Evolutionary conservation across 441 rosid genomes (phyloP), one percentile per base, ranked within the genome.

Genomic region (Adansonia rubrostipa): DNA sequence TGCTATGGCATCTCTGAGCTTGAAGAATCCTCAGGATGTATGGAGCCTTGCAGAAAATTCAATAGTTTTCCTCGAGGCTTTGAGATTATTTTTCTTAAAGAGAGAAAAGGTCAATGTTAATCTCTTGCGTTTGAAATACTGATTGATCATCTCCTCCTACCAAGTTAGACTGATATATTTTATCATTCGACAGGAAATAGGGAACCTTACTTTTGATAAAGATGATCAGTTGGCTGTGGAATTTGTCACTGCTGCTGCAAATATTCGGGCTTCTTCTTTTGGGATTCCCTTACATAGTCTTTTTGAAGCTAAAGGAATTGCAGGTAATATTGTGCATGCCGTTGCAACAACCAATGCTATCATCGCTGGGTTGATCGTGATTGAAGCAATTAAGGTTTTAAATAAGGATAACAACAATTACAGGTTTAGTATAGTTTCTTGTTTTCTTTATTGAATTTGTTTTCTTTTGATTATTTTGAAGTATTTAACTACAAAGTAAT

Each of bases 201-300:
- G 99, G 66, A 91, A 85, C 87, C 90, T 96, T 45, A 88, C 88
- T 84, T 96, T 96, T 84, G 99, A 96, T 82, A 96, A 96, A 86
- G 99, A 96, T 87, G 99, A 96, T 84, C 99, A 93, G 85, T 84
- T 96, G 81, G 99, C 99, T 9, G 97, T 96, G 81, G 99, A 94
- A 82, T 88, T 96, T 86, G 98, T 96, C 60, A 91, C 99, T 77
- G 95, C 98, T 82, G 98, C 99, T 80, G 99, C 99, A 81, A 96
- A 96, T 89, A 92, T 96, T 81, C 90, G 98, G 76, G 99, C 99
- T 68, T 81, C 89, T 80, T 94, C 98, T 69, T 96, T 96, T 76
- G 96, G 93, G 76, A 96, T 94, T 85, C 92, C 98, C 73, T 87
- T 88, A 82, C 97, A 93, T 81, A 93, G 99, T 87, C 97, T 96